Evolutionary conservation across 2,329 filamentous ascomycete species (phyloP).

Genomic region (Drechslera avenae): DNA sequence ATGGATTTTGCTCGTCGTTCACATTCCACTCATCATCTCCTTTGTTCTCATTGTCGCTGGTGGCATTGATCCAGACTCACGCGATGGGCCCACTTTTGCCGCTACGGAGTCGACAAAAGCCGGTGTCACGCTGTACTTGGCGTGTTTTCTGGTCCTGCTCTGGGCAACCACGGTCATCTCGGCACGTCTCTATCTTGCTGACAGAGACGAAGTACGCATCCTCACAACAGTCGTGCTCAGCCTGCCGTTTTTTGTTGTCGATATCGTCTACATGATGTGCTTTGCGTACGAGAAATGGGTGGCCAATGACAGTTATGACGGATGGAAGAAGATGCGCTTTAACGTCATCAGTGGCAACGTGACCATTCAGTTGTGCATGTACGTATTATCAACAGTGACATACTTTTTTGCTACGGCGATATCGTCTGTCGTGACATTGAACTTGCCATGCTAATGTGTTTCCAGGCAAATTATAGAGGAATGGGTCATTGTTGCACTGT

Average conservation of each 20-base stretch:
- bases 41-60: slow-evolving; percentile 45
- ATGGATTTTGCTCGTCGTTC: slow-evolving; percentile 42
- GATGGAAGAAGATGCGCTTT: slow-evolving; percentile 30
- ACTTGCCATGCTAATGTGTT: not conserved
- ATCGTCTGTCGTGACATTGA: not conserved
- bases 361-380: slow-evolving; percentile 45
- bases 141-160: slow-evolving; percentile 40
- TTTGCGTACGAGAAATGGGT: slow-evolving; percentile 41
- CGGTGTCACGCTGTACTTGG: slow-evolving; percentile 42
- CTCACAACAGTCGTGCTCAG: slow-evolving; percentile 44
- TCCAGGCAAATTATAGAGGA: slow-evolving; percentile 45
- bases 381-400: slow-evolving; percentile 16
- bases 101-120: slow-evolving; percentile 44
- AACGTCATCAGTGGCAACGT: slow-evolving; percentile 45
- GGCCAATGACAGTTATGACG: slow-evolving; percentile 5
- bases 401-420: not conserved
- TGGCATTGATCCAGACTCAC: slow-evolving; percentile 43
- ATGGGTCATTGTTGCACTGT: slow-evolving; percentile 41
- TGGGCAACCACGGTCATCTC: slow-evolving; percentile 46
- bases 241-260: slow-evolving; percentile 44
- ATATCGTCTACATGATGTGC: slow-evolving; percentile 48
- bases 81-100: slow-evolving; percentile 38
- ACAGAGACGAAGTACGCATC: slow-evolving; percentile 41
- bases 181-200: slow-evolving; percentile 42
- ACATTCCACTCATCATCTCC: slow-evolving; percentile 42